Evolutionary conservation across 441 rosid species (phyloP).

Genomic region (Rhodomyrtus psidioides): DNA sequence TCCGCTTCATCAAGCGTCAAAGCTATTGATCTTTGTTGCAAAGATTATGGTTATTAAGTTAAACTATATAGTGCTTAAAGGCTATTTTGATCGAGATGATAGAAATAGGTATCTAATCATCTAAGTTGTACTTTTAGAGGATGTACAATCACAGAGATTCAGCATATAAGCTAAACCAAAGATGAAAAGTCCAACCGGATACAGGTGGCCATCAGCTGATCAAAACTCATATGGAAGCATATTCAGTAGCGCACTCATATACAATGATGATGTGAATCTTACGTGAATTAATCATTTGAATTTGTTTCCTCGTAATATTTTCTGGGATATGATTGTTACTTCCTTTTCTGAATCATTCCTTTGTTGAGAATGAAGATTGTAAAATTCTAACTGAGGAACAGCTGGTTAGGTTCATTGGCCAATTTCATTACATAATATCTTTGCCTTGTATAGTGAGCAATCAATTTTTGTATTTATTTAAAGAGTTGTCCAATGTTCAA

Average conservation of each 20-base stretch:
- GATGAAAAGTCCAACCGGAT: background rate
- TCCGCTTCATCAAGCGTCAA: background rate
- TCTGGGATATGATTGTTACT: background rate
- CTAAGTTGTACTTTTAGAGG: background rate
- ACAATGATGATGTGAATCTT: background rate
- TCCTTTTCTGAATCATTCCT: background rate
- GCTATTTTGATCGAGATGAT: background rate
- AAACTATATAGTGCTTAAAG: background rate
- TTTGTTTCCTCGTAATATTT: background rate
- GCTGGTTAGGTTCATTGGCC: background rate
- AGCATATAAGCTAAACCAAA: background rate
- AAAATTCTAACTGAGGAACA: background rate
- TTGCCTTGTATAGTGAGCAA: background rate
- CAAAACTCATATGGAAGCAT: background rate
- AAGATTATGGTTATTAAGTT: background rate
- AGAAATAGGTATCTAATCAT: background rate
- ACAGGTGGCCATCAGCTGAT: background rate
- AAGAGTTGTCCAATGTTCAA: background rate
- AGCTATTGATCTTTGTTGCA: background rate
- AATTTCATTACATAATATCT: background rate
- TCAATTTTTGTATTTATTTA: background rate
- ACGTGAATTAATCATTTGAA: background rate
- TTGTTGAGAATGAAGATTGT: background rate
- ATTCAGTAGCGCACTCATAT: background rate
- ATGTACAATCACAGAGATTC: background rate